Base-by-base conservation (phyloP, 179 eudicot species). In the Patellifolia procumbens region DNA sequence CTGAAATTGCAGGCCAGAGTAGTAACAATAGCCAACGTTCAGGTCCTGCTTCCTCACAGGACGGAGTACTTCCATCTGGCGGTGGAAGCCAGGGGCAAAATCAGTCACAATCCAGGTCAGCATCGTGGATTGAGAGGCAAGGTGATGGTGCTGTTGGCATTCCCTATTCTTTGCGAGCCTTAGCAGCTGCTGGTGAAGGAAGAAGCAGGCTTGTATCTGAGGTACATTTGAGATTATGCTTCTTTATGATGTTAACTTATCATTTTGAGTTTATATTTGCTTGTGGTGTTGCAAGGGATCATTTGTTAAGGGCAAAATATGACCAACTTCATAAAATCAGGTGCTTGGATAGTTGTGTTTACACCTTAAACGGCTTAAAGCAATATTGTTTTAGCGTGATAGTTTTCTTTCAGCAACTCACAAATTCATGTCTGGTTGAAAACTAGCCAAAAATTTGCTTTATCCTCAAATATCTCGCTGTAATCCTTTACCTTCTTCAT, bases 201-300 rank as follows among this genome's bases (percentile, higher is more conserved):
- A 87, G 97, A 87, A 87, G 88, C 86, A 81, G 95, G 82, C 87
- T 92, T 49, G 91, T 88, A 5, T 87, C 94, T 8, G 98, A 94
- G 98, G 98, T 94, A 71, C 72, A 87, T 86, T 35, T 65, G 48
- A 22, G 74, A 12, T 13, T 48, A 32, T 60, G 29, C 74, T 42
- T 20, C 32, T 61, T n/a, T 17, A n/a, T 73, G 20, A 3, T 35
- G n/a, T 69, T 63, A 20, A 16, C 34, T 13, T 29, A 19, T 32
- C 20, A 19, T 3, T 63, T 53, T 58, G 49, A 26, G 49, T 8
- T 13, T 35, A n/a, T 19, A 22, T 35, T 15, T 34, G 32, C 12
- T 48, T 12, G n/a, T 7, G 7, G 31, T 52, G 19, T 17, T 20
- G 26, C 22, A 53, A 53, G 28, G 22, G 1, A 5, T 53, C 59